A percentile compares a stretch with the other conserved stretches of the same genome.
Conservation (phyloP, 345 rosid species). For the Geranium rotundifolium region DNA sequence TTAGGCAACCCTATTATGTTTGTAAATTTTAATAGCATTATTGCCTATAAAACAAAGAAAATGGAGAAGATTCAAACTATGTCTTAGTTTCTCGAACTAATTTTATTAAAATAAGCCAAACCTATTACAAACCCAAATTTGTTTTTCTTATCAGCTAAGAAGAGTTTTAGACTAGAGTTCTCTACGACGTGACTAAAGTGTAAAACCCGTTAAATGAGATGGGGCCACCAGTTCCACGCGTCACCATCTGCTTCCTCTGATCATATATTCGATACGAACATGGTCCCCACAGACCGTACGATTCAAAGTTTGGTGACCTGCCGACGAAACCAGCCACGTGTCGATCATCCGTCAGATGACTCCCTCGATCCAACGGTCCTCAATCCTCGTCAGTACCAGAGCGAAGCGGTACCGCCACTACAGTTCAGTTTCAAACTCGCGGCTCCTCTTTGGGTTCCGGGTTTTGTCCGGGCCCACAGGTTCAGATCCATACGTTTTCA, state of each 20-base stretch:
- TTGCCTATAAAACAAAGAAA: too few relatives aligned
- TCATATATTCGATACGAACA: neutral
- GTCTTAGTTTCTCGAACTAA: too few relatives aligned
- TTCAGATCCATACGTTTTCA: neutral
- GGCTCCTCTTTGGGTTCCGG: neutral
- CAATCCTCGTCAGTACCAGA: neutral
- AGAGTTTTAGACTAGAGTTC: too few relatives aligned
- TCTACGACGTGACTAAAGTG: too few relatives aligned
- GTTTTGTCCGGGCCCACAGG: neutral
- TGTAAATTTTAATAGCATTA: too few relatives aligned
- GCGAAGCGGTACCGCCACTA: neutral
- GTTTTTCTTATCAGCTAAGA: too few relatives aligned
- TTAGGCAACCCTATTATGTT: too few relatives aligned
- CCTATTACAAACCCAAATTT: too few relatives aligned
- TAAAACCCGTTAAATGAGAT: too few relatives aligned
- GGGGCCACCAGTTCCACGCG: neutral
- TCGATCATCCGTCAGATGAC: neutral
- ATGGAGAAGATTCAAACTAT: too few relatives aligned
- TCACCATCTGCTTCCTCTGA: neutral
- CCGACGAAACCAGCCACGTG: neutral
- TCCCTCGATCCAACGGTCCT: neutral
- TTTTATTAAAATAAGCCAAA: too few relatives aligned
- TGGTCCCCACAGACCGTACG: neutral
- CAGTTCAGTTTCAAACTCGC: neutral
- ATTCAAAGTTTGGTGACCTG: too few relatives aligned